These are phyloP conservation scores for Candida vaughaniae DNA, from an alignment of 805 yeast genomes.

Conservation along the genomic window DNA sequence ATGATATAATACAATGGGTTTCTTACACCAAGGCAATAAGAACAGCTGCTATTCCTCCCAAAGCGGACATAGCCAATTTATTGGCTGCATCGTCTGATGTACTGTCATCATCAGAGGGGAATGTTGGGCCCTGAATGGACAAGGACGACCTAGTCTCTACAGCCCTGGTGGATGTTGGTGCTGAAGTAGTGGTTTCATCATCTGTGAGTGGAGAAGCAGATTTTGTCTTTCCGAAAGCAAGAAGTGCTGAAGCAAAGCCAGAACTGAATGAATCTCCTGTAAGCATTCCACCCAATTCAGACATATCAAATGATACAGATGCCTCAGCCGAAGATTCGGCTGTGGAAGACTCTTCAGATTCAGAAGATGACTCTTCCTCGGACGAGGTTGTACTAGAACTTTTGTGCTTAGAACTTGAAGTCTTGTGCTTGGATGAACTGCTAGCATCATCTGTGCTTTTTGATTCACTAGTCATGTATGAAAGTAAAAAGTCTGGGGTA, in stretches of 20 bases:
- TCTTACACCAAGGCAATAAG: neutral
- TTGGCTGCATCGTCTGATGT: slow-evolving; percentile 8
- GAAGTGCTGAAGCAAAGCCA: slow-evolving; percentile 11
- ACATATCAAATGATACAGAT: neutral
- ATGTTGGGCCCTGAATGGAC: neutral
- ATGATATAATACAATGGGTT: no score
- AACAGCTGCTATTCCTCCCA: neutral
- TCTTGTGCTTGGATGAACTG: neutral
- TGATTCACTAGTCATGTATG: neutral
- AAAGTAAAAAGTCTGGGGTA: neutral
- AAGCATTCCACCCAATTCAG: neutral
- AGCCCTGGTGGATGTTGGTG: neutral
- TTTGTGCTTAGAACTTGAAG: neutral
- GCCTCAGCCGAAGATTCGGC: neutral
- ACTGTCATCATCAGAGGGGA: slow-evolving; percentile 2
- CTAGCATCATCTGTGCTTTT: neutral
- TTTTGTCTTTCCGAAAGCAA: slow-evolving; percentile 9
- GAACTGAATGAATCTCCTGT: neutral
- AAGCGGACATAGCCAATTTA: neutral
- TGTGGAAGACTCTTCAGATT: neutral
- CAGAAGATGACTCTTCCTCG: neutral
- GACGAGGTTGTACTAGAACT: neutral
- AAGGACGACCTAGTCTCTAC: neutral
- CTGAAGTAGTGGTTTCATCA: neutral
- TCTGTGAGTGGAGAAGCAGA: slow-evolving; percentile 4